Evolutionary conservation across 2,329 filamentous ascomycete genomes (phyloP).

Genomic region (Talaromyces sp.): DNA sequence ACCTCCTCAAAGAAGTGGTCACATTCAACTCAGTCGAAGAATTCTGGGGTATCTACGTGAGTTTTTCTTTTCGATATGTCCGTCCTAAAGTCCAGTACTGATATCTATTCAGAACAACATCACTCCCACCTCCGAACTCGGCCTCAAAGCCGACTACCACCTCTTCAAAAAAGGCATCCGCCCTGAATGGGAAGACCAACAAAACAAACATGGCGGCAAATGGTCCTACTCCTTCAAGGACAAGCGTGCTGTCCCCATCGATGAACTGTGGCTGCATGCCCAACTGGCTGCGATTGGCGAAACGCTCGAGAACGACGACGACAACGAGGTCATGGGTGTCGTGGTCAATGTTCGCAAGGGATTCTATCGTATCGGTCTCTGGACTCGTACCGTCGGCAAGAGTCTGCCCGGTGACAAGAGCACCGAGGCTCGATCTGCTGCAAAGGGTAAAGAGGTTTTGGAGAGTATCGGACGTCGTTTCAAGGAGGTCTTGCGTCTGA

Average conservation of each 20-base stretch:
- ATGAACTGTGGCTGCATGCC: constrained; percentile 93
- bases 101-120: constrained; percentile 74
- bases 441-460: constrained; percentile 83
- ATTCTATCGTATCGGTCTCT: constrained; percentile 95
- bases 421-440: constrained; percentile 68
- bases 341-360: constrained; percentile 98
- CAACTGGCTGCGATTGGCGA: constrained; percentile 97
- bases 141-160: constrained; percentile 98
- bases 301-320: constrained; percentile 87
- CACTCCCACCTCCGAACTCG: constrained; percentile 88
- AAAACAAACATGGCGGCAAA: constrained; percentile 99
- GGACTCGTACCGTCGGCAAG: constrained; percentile 93
- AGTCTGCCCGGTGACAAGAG: constrained; percentile 71
- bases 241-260: constrained; percentile 85
- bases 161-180: constrained; percentile 97
- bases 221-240: constrained; percentile 99
- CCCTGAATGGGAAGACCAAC: constrained; percentile 95
- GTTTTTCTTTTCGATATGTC: constrained; percentile 36
- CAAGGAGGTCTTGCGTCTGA: constrained; percentile 86
- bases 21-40: constrained; percentile 98
- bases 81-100: background rate
- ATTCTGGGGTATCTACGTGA: constrained; percentile 98
- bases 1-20: constrained; percentile 96
- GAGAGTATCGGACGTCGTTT: constrained; percentile 81
- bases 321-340: constrained; percentile 98